Conservation (phyloP, 1,284 basidiomycete species). For the Cryptococcus sp. region DNA sequence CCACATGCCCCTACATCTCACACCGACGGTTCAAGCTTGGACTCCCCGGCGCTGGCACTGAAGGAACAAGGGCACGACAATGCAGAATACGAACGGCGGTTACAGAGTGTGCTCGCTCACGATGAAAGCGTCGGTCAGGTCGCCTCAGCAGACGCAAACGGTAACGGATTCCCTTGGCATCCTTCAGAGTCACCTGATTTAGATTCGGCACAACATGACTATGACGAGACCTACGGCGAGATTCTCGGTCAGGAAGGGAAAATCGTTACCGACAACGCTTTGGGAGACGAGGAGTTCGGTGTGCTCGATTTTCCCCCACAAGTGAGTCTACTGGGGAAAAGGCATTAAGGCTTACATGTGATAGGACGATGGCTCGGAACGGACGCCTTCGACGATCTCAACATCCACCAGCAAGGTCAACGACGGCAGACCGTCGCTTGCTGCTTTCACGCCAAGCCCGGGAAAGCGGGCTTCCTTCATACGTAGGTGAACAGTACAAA, state of each 20-base stretch:
- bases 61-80: slow-evolving; percentile 4
- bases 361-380: slow-evolving; percentile 54
- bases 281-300: slow-evolving; percentile 43
- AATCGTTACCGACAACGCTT: slow-evolving; percentile 4
- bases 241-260: slow-evolving; percentile 24
- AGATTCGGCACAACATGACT: slow-evolving; percentile 2
- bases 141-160: background rate
- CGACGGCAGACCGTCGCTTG: slow-evolving; percentile 5
- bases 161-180: background rate
- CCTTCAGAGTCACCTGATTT: background rate
- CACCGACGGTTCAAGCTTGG: background rate
- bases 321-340: background rate
- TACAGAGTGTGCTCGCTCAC: slow-evolving; percentile 13
- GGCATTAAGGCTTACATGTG: too few relatives aligned
- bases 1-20: too few relatives aligned
- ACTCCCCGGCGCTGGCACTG: background rate
- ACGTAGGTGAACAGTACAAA: slow-evolving; percentile 28
- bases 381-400: slow-evolving; percentile 57
- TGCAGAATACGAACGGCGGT: slow-evolving; percentile 16
- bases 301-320: slow-evolving; percentile 13
- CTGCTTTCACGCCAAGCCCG: slow-evolving; percentile 13
- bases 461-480: slow-evolving; percentile 23
- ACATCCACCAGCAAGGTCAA: slow-evolving; percentile 8
- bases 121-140: slow-evolving; percentile 1
- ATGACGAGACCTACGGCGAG: slow-evolving; percentile 23